Base-by-base conservation (phyloP, 176 grass and related monocot genomes). In the Juncus inflexus region DNA sequence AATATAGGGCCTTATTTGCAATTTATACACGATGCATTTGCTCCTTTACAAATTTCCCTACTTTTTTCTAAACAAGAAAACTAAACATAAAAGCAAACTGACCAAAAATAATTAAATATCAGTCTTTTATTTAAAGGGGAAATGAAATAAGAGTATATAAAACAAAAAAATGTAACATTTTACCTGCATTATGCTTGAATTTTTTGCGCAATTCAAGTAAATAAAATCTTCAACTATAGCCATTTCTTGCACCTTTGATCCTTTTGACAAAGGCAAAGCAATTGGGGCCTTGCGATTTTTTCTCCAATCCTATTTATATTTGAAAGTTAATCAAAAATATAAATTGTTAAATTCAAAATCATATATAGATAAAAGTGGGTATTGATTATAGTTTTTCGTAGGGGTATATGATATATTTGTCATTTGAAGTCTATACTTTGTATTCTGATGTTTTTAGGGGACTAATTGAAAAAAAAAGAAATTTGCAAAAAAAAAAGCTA, bases 201-300 rank as follows among this genome's bases (percentile, higher is more conserved):
- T 84, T 76, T 80, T 86, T 50, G 72, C 89, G 78, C 85, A 90
- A 67, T 69, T 92, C 78, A 99, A 80, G 75, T 99, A 99, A 60
- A 99, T 86, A 74, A 99, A 99, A 55, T 99, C 88, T 78, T 99
- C 85, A 8, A 99, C 85, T 19, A 92, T 80, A 40, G 80, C 77
- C 88, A 99, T 99, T 79, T 70, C 60, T 35, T 82, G 78, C 67
- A 92, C 69, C 41, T 71, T 71, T 58, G 70, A 58, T 73, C 83
- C 77, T 70, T 82, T 96, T 10, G 66, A 41, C 76, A 91, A 76
- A 55, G 82, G 2, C 35, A 92, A 65, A 49, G 60, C 66, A 47
- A 86, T 42, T 12, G 76, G 52, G 58, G 94, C 79, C 57, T 64
- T 74, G 55, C 79, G 55, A 62, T 64, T 69, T 65, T 76, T 99